phyloP scores from a whole-genome alignment of 75 land plant genomes.

The Pinus taeda region DNA sequence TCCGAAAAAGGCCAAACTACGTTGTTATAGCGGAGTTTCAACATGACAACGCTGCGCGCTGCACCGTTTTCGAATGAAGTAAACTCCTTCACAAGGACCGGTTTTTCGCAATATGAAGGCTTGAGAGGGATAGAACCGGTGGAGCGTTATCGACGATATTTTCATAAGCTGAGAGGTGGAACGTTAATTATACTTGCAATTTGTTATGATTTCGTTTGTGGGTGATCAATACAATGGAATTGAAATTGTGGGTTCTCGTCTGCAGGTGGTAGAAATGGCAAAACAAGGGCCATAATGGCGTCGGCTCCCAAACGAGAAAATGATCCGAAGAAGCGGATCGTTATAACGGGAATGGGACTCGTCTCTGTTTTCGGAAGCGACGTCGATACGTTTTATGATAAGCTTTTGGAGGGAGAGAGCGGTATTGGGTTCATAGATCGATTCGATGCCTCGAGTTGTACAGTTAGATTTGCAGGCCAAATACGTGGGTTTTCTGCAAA shows the following conservation, averaged over 20 bases:
- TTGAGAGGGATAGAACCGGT: too few relatives aligned
- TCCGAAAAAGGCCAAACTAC: too few relatives aligned
- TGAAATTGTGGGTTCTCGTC: not conserved
- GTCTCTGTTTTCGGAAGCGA: slow-evolving; percentile 65
- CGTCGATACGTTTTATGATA: slow-evolving; percentile 45
- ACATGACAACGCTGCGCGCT: too few relatives aligned
- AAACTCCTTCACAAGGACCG: too few relatives aligned
- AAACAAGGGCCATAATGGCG: slow-evolving; percentile 4
- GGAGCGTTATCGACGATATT: too few relatives aligned
- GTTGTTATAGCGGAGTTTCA: too few relatives aligned
- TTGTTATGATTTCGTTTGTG: too few relatives aligned
- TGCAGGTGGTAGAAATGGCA: slow-evolving; percentile 8
- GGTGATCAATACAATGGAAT: too few relatives aligned
- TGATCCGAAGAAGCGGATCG: slow-evolving; percentile 54
- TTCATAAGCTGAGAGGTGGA: too few relatives aligned
- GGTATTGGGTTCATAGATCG: slow-evolving; percentile 50
- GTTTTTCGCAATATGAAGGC: too few relatives aligned
- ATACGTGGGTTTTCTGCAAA: slow-evolving; percentile 29
- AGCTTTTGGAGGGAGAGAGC: slow-evolving; percentile 61
- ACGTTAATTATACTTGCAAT: too few relatives aligned
- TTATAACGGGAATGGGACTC: slow-evolving; percentile 63
- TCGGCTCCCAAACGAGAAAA: slow-evolving; percentile 40
- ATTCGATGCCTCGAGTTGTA: slow-evolving; percentile 44
- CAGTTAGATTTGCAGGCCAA: slow-evolving; percentile 34
- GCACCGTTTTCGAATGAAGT: too few relatives aligned